These are phyloP conservation scores for Trichosporon sp. DNA, from an alignment of 1,284 basidiomycete genomes.

Conservation along the genomic window DNA sequence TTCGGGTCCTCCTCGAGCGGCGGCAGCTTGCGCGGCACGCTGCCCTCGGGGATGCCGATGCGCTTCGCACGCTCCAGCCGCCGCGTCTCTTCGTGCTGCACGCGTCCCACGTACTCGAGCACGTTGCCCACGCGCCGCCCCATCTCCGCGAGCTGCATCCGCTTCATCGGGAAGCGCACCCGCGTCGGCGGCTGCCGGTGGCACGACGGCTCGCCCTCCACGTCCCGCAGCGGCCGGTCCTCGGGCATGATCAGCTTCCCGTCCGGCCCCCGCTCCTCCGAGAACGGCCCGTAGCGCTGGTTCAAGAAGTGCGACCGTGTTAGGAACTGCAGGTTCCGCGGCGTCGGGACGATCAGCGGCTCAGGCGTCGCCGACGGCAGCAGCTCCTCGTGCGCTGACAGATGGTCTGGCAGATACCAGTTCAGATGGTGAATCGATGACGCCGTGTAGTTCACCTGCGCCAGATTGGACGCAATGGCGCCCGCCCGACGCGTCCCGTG, in stretches of 20 bases:
- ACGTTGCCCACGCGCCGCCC: constrained; percentile 88
- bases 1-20: constrained; percentile 12
- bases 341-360: constrained; percentile 65
- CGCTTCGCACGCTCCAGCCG: constrained; percentile 64
- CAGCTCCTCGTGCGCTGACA: constrained; percentile 78
- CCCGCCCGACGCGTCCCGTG: constrained; percentile 49
- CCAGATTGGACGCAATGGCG: constrained; percentile 33
- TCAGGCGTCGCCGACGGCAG: constrained; percentile 70
- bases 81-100: constrained; percentile 68
- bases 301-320: constrained; percentile 38
- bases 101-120: constrained; percentile 70
- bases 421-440: constrained; percentile 51
- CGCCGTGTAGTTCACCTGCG: constrained; percentile 28
- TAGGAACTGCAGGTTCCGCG: constrained; percentile 30
- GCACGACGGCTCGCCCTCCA: constrained; percentile 43
- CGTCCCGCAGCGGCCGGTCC: constrained; percentile 28
- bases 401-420: constrained; percentile 91
- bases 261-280: constrained; percentile 33
- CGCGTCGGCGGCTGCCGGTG: constrained; percentile 78
- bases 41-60: constrained; percentile 51
- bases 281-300: constrained; percentile 37
- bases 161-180: constrained; percentile 88
- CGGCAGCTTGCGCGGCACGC: constrained; percentile 11
- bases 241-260: constrained; percentile 34
- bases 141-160: constrained; percentile 94